Conservation (phyloP, 2,329 filamentous ascomycete species). For the Gaeumannomyces sp. region DNA sequence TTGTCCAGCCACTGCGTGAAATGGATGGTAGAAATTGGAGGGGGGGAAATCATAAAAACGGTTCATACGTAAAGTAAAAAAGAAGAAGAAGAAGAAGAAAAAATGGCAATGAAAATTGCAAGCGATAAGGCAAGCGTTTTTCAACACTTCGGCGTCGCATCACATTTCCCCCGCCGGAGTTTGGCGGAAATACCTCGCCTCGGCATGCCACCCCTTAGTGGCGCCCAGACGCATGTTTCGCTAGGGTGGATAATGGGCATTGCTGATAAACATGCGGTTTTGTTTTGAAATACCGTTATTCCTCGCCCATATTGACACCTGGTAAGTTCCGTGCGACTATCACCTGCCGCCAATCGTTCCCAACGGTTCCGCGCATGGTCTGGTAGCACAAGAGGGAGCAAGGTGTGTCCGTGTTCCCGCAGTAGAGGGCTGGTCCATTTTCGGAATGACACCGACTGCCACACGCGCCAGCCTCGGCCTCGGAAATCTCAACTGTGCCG, state of each 20-base stretch:
- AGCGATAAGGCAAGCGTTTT: no score
- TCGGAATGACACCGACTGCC: neutral
- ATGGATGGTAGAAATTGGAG: no score
- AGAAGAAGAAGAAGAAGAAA: neutral
- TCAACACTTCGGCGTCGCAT: no score
- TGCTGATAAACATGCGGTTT: neutral
- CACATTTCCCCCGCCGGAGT: neutral
- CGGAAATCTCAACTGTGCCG: no score
- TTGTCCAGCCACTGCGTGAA: neutral
- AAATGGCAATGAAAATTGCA: neutral
- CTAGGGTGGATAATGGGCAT: neutral
- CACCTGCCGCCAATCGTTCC: neutral
- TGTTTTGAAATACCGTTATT: neutral
- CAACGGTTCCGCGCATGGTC: neutral
- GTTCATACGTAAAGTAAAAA: no score
- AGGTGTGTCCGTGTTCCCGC: neutral
- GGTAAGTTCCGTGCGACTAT: neutral
- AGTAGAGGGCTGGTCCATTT: neutral
- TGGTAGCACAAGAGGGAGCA: neutral
- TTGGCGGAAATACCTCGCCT: neutral
- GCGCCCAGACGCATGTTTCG: neutral
- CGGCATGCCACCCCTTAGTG: neutral
- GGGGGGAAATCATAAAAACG: no score
- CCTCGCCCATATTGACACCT: neutral
- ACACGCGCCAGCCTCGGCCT: neutral